phyloP scores from a whole-genome alignment of 495 filamentous ascomycete species.

The Pyrenula massariospora region DNA sequence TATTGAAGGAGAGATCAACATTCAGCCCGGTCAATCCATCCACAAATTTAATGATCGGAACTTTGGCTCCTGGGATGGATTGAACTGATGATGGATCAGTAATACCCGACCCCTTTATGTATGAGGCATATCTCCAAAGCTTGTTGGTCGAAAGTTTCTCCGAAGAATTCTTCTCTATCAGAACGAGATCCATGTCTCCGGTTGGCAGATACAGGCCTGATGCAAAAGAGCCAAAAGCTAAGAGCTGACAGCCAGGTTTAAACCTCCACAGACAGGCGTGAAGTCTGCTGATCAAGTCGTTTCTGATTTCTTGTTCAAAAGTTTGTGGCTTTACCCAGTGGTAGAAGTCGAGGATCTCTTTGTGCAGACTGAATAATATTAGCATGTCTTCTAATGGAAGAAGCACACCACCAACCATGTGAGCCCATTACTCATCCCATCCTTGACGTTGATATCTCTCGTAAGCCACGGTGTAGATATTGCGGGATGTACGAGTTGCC shows the following conservation, averaged over 20 bases:
- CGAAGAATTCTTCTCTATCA: slow-evolving; percentile 56
- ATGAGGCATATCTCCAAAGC: slow-evolving; percentile 33
- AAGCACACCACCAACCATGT: background rate
- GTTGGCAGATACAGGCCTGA: slow-evolving; percentile 84
- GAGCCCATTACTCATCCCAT: background rate
- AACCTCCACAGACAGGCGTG: slow-evolving; percentile 35
- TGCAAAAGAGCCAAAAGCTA: slow-evolving; percentile 81
- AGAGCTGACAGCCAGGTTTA: slow-evolving; percentile 45
- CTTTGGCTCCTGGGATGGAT: slow-evolving; percentile 62
- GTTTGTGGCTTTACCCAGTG: slow-evolving; percentile 63
- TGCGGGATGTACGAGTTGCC: background rate
- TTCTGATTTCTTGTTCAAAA: slow-evolving; percentile 65
- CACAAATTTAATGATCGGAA: slow-evolving; percentile 86
- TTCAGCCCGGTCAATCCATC: slow-evolving; percentile 61
- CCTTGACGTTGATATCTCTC: slow-evolving; percentile 1
- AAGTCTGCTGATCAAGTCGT: slow-evolving; percentile 57
- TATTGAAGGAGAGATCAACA: slow-evolving; percentile 92
- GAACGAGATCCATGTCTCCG: slow-evolving; percentile 84
- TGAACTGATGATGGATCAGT: slow-evolving; percentile 41
- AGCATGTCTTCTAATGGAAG: background rate
- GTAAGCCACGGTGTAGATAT: background rate
- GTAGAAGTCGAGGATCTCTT: slow-evolving; percentile 80
- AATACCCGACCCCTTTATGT: slow-evolving; percentile 36
- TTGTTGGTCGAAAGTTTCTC: background rate
- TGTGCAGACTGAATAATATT: slow-evolving; percentile 48